A percentile compares a stretch with the other conserved stretches of the same genome.
Conservation (phyloP, 2,329 filamentous ascomycete genomes). For the Fusarium kyushuense region DNA sequence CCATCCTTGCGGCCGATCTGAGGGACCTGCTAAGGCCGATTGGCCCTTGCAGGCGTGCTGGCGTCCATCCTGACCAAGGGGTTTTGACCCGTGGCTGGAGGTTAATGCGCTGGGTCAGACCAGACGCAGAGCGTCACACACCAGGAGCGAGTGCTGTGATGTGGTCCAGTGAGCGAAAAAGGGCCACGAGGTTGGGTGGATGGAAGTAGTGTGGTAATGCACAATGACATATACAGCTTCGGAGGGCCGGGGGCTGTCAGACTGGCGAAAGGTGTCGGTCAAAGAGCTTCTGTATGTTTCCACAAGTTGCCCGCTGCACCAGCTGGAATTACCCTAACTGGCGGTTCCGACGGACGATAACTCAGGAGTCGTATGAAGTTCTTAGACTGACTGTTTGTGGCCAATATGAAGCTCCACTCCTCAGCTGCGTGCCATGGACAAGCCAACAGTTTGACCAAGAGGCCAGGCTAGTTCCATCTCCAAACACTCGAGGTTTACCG, state of each 20-base stretch:
- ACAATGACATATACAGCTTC: constrained; percentile 41
- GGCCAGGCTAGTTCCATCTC: constrained; percentile 41
- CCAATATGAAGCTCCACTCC: constrained; percentile 61
- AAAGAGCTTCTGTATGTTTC: constrained; percentile 61
- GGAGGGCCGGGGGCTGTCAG: constrained; percentile 60
- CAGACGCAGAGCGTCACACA: constrained; percentile 62
- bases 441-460: constrained; percentile 40
- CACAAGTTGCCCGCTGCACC: constrained; percentile 55
- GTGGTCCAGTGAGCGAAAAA: constrained; percentile 56
- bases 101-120: constrained; percentile 71
- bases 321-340: constrained; percentile 45
- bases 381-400: constrained; percentile 62
- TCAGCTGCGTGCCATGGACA: constrained; percentile 32
- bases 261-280: constrained; percentile 54
- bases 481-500: constrained; percentile 43
- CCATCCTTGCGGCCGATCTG: constrained; percentile 56
- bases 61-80: constrained; percentile 62
- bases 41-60: constrained; percentile 55
- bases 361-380: constrained; percentile 53
- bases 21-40: constrained; percentile 58
- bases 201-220: constrained; percentile 36
- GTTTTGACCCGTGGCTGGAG: constrained; percentile 57
- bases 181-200: constrained; percentile 42
- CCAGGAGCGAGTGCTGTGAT: constrained; percentile 56
- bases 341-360: constrained; percentile 60